phyloP scores from a whole-genome alignment of 2,329 filamentous ascomycete species.

The Daldinia eschscholtzii region DNA sequence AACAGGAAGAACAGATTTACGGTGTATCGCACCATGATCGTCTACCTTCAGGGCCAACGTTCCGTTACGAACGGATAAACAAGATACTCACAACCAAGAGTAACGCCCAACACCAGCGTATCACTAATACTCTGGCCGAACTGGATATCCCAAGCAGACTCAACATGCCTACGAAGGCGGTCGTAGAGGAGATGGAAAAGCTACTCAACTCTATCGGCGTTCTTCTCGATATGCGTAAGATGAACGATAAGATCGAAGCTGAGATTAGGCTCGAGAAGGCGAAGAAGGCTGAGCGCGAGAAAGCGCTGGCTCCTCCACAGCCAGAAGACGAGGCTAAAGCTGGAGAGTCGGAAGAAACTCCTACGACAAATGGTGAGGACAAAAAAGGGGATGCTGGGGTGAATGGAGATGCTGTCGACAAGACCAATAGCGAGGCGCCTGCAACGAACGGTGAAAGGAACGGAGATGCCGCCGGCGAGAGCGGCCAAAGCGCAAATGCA shows the following conservation, averaged over 20 bases:
- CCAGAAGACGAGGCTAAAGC: constrained; percentile 25
- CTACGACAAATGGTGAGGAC: constrained; percentile 30
- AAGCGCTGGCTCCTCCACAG: constrained; percentile 48
- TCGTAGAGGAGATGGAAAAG: constrained; percentile 78
- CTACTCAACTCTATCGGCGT: constrained; percentile 76
- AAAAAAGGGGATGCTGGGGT: constrained; percentile 11
- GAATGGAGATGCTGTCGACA: background rate
- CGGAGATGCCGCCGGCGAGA: constrained; percentile 21
- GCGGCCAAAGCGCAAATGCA: constrained; percentile 10
- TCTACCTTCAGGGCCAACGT: constrained; percentile 85
- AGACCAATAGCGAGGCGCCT: background rate
- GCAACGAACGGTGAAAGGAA: constrained; percentile 12
- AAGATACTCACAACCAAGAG: constrained; percentile 84
- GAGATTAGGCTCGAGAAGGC: constrained; percentile 74
- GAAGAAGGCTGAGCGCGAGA: constrained; percentile 67
- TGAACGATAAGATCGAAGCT: constrained; percentile 79
- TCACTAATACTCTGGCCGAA: constrained; percentile 78
- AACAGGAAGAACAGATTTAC: constrained; percentile 82
- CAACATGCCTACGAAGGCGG: constrained; percentile 78
- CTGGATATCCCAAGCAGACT: constrained; percentile 78
- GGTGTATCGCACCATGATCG: constrained; percentile 90
- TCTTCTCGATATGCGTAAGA: constrained; percentile 79
- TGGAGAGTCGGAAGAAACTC: constrained; percentile 32
- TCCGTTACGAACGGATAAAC: constrained; percentile 85
- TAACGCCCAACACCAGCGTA: constrained; percentile 79